Evolutionary conservation across 176 grass and related monocot genomes (phyloP).

Genomic region (Phoenix roebelenii): DNA sequence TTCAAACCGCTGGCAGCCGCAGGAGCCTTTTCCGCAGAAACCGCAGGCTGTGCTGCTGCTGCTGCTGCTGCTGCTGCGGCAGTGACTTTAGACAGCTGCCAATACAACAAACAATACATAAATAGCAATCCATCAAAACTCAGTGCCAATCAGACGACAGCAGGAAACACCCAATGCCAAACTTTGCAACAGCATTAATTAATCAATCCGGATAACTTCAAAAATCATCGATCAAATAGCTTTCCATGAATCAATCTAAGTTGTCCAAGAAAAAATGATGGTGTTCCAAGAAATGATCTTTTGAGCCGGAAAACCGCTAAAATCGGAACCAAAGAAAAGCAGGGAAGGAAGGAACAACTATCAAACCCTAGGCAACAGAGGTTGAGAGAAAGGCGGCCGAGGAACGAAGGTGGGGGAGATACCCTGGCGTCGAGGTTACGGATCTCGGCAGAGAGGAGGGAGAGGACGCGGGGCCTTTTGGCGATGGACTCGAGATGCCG

Average conservation of each 20-base stretch:
- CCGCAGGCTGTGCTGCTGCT: constrained; percentile 13
- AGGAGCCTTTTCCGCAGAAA: constrained; percentile 16
- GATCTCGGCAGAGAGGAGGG: constrained; percentile 64
- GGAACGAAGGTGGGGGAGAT: background rate
- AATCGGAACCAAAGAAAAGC: no score
- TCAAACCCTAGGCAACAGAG: no score
- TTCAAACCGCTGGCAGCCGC: constrained; percentile 14
- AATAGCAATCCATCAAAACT: no score
- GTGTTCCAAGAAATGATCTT: no score
- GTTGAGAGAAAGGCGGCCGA: no score
- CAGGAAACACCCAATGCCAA: background rate
- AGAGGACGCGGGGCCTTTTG: constrained; percentile 55
- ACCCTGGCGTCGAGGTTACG: constrained; percentile 60
- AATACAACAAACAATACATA: background rate
- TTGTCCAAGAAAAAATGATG: no score
- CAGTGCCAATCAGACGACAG: background rate
- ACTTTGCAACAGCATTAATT: background rate
- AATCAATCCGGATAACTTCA: no score
- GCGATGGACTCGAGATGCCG: constrained; percentile 57
- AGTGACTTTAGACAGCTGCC: constrained; percentile 24
- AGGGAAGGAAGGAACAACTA: no score
- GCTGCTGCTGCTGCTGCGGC: background rate
- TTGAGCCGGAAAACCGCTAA: no score
- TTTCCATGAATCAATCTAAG: no score
- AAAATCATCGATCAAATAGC: no score